phyloP scores from a whole-genome alignment of 1,139 yeast species.

The Candida tropicalis region DNA sequence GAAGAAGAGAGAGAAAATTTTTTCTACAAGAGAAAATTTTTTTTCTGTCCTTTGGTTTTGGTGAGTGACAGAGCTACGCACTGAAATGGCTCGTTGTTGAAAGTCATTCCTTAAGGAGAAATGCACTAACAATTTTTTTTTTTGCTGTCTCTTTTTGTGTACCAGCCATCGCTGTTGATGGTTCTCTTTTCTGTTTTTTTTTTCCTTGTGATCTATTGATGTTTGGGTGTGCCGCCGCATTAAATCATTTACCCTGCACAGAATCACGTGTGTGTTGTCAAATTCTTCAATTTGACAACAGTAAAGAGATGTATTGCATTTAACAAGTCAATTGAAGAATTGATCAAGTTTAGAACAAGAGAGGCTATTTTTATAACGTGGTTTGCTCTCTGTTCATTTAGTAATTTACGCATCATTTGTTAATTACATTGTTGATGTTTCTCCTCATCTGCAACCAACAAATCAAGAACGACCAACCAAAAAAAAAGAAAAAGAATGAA shows the following conservation, averaged over 20 bases:
- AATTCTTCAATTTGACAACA: no score
- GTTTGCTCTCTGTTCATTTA: not conserved
- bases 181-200: not conserved
- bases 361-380: not conserved
- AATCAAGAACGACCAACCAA: not conserved
- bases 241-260: not conserved
- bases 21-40: not conserved
- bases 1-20: not conserved
- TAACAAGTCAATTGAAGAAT: no score
- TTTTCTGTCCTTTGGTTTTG: not conserved
- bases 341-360: not conserved
- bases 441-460: not conserved
- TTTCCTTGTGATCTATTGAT: not conserved
- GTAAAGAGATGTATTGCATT: no score
- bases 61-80: not conserved
- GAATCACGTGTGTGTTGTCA: no score
- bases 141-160: no score
- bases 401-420: not conserved
- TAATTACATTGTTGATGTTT: not conserved
- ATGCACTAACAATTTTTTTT: no score
- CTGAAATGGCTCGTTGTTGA: no score
- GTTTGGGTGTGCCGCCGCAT: constrained; percentile 1
- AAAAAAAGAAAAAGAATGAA: not conserved
- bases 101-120: no score
- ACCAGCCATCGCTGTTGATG: not conserved